Evolutionary conservation across 805 yeast species (phyloP).

Genomic region (Yamadazyma tumulicola): DNA sequence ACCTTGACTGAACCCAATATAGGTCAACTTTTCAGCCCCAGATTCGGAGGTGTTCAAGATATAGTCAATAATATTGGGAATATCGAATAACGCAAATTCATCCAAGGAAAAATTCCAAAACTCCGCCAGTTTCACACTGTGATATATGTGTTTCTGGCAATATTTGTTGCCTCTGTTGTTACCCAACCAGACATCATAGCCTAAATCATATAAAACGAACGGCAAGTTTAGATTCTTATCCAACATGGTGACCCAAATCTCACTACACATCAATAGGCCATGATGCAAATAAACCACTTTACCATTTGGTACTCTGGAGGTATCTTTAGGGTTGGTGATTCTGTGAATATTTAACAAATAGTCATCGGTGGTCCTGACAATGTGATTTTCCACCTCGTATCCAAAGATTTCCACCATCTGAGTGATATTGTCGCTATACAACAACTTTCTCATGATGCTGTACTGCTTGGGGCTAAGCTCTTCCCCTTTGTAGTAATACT

Average conservation of each 20-base stretch:
- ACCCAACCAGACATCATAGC: slow-evolving; percentile 94
- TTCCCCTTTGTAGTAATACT: slow-evolving; percentile 24
- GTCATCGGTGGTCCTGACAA: slow-evolving; percentile 74
- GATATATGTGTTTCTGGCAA: slow-evolving; percentile 64
- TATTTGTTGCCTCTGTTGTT: slow-evolving; percentile 64
- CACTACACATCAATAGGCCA: slow-evolving; percentile 86
- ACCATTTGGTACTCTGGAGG: slow-evolving; percentile 13
- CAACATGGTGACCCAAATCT: slow-evolving; percentile 58
- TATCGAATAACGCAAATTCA: slow-evolving; percentile 87
- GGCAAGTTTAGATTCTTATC: slow-evolving; percentile 53
- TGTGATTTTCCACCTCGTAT: slow-evolving; percentile 68
- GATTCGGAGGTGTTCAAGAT: slow-evolving; percentile 49
- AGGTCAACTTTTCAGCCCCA: slow-evolving; percentile 42
- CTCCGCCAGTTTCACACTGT: slow-evolving; percentile 33
- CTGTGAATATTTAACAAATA: slow-evolving; percentile 76
- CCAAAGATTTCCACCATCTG: slow-evolving; percentile 69
- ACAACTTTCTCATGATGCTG: slow-evolving; percentile 32
- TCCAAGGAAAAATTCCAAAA: slow-evolving; percentile 93
- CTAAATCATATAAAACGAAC: slow-evolving; percentile 68
- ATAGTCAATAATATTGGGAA: slow-evolving; percentile 78
- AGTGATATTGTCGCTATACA: slow-evolving; percentile 51
- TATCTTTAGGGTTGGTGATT: slow-evolving; percentile 34
- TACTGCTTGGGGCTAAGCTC: slow-evolving; percentile 18
- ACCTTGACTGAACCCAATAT: slow-evolving; percentile 91
- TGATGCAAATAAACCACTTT: slow-evolving; percentile 80